Evolutionary conservation across 164 flowering plant genomes (phyloP), one percentile per base, ranked within the genome.

Genomic region (Paratinospora sagittata): DNA sequence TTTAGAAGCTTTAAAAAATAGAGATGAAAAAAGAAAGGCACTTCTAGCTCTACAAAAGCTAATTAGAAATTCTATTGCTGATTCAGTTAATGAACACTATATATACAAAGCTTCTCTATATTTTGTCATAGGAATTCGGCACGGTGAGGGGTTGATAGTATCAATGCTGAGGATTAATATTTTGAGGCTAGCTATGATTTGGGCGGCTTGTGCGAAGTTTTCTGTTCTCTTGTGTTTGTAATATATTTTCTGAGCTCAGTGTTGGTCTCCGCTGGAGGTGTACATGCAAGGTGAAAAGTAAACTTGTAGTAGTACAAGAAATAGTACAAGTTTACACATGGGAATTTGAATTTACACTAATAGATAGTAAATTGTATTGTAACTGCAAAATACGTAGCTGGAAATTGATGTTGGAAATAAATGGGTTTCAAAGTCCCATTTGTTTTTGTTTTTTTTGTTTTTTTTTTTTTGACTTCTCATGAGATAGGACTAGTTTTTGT

Each of bases 131-230:
- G 14, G 19, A n/a, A 13, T 8, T 52, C n/a, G 39, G 12, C 19
- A 11, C 49, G 33, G 37, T 16, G 24, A 10, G 21, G 61, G n/a
- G 78, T 74, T 37, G 80, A 70, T 73, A 62, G 49, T 55, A 27
- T 39, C 76, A 14, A 73, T 47, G 77, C 43, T 58, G 27, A 6
- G 65, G 62, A 26, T 26, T 43, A n/a, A n/a, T n/a, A n/a, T n/a
- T 68, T 68, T 23, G 34, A n/a, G 52, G 34, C 47, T 6, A n/a
- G n/a, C n/a, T 9, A 9, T 6, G 39, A 60, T 11, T 13, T 39
- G 49, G 73, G 70, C 68, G 80, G 72, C 23, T 24, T 30, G 14
- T 62, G 60, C 80, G 6, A 77, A 49, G 76, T 19, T 9, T 55
- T 19, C 21, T 60, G 75, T 67, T 69, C 27, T 60, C 66, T 75